phyloP scores from a whole-genome alignment of 352 stramenopile species.

The Thraustochytrium sp. region DNA sequence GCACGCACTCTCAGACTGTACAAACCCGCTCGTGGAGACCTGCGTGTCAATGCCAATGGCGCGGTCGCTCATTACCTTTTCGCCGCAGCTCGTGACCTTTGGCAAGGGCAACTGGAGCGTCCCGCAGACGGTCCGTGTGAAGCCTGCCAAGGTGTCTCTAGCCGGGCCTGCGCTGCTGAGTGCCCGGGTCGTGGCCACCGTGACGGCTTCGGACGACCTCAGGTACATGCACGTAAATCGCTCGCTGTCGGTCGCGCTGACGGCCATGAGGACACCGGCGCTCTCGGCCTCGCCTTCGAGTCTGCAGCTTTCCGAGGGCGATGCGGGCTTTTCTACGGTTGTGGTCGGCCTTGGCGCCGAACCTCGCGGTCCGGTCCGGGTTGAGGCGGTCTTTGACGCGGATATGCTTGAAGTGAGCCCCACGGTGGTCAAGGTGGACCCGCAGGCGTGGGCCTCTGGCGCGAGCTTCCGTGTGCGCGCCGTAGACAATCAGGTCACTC shows the following conservation, averaged over 20 bases:
- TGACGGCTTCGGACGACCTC: background rate
- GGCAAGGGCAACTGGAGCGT: background rate
- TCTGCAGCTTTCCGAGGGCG: background rate
- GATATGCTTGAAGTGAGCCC: background rate
- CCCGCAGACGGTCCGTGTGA: background rate
- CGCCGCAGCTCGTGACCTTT: background rate
- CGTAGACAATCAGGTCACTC: background rate
- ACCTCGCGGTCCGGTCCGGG: background rate
- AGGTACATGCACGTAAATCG: background rate
- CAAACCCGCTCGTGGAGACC: background rate
- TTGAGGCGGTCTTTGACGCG: constrained; percentile 1
- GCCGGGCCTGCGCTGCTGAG: background rate
- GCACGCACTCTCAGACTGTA: background rate
- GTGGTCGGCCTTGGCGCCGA: background rate
- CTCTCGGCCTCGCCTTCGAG: background rate
- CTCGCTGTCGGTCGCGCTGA: background rate
- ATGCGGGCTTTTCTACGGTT: background rate
- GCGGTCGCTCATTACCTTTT: background rate
- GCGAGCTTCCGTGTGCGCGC: background rate
- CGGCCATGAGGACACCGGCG: background rate
- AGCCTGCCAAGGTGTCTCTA: background rate
- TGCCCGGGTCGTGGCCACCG: background rate
- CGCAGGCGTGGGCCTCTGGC: background rate
- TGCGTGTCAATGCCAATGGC: background rate
- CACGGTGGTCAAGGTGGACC: background rate